Evolutionary conservation across 306 rosid species (phyloP).

Genomic region (Ziziphus jujuba): DNA sequence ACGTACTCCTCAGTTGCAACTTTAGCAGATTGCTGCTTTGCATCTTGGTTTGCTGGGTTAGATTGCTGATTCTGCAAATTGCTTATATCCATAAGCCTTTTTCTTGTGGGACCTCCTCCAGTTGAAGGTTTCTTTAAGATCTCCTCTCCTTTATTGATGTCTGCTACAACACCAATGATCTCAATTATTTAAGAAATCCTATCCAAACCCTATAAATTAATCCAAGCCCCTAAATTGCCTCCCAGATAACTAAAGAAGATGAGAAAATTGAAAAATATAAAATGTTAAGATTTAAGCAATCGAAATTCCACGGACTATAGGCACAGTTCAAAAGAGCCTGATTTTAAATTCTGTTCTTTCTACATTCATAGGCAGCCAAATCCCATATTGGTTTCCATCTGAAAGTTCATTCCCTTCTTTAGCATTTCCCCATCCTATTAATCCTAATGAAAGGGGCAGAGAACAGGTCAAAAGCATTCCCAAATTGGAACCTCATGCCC

Average conservation of each 20-base stretch:
- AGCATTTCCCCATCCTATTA: too few relatives aligned
- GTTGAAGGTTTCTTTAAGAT: conserved; percentile 30
- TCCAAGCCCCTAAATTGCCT: conserved; percentile 8
- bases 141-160: conserved; percentile 37
- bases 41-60: conserved; percentile 26
- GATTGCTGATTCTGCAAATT: conserved; percentile 43
- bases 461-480: too few relatives aligned
- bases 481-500: too few relatives aligned
- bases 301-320: background rate
- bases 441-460: too few relatives aligned
- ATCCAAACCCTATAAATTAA: background rate
- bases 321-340: too few relatives aligned
- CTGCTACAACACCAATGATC: conserved; percentile 39
- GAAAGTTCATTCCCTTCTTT: too few relatives aligned
- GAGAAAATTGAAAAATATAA: too few relatives aligned
- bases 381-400: too few relatives aligned
- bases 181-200: conserved; percentile 1
- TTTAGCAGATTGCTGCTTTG: conserved; percentile 29
- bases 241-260: background rate
- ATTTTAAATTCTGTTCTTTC: too few relatives aligned
- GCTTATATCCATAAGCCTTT: conserved; percentile 68
- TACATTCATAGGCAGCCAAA: too few relatives aligned
- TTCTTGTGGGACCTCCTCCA: conserved; percentile 51
- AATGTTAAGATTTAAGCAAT: background rate
- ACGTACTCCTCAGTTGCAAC: conserved; percentile 29